A percentile compares a stretch with the other conserved stretches of the same genome.
phyloP scores from a whole-genome alignment of 176 grass and related monocot genomes.

The Juncus effusus region DNA sequence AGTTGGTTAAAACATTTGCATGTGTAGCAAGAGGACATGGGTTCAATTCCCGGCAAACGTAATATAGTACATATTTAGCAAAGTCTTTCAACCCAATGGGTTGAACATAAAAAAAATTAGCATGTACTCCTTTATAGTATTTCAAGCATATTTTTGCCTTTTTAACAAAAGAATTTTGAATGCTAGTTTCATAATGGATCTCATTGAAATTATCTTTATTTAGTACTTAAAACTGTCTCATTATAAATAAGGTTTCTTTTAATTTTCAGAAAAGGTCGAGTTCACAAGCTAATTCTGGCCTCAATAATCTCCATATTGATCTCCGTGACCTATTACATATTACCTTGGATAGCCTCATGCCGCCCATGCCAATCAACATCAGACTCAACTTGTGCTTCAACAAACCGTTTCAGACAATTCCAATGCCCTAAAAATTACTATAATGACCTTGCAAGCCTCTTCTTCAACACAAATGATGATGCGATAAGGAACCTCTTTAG shows the following conservation, averaged over 20 bases:
- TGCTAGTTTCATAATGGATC: too few relatives aligned
- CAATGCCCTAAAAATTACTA: slow-evolving; percentile 68
- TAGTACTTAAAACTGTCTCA: too few relatives aligned
- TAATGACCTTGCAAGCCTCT: slow-evolving; percentile 86
- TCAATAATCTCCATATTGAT: slow-evolving; percentile 55
- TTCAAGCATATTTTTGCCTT: too few relatives aligned
- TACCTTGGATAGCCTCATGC: slow-evolving; percentile 81
- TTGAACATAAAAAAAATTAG: neutral
- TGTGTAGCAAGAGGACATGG: too few relatives aligned
- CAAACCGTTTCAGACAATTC: slow-evolving; percentile 64
- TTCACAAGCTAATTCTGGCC: slow-evolving; percentile 61
- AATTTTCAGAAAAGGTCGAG: slow-evolving; percentile 50
- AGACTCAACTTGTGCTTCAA: slow-evolving; percentile 37
- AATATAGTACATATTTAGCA: too few relatives aligned
- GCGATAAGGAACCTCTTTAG: slow-evolving; percentile 80
- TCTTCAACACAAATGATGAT: slow-evolving; percentile 90
- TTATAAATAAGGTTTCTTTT: neutral
- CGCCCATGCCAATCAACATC: slow-evolving; percentile 42
- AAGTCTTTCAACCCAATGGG: too few relatives aligned
- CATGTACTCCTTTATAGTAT: neutral
- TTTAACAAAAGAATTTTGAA: too few relatives aligned
- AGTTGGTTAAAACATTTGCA: too few relatives aligned
- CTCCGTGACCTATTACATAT: slow-evolving; percentile 50
- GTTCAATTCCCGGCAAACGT: too few relatives aligned
- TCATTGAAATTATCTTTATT: too few relatives aligned